A percentile compares a stretch with the other conserved stretches of the same genome.
These are phyloP conservation scores for Boletus rufocinnamomeus DNA, from an alignment of 768 basidiomycete species.

Conservation along the genomic window DNA sequence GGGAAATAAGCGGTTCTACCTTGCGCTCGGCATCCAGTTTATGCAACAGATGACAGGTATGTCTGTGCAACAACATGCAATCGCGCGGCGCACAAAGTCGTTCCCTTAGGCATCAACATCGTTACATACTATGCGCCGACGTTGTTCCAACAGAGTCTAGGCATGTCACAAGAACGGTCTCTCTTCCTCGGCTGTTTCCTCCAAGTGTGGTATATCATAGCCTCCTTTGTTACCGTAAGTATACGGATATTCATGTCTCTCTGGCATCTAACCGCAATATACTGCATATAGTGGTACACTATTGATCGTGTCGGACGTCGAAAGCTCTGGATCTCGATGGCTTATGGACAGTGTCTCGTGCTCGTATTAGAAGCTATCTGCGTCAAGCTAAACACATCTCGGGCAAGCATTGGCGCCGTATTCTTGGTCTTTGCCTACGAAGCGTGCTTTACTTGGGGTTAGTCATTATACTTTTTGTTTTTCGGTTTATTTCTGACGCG, in stretches of 20 bases:
- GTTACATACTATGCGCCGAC: background rate
- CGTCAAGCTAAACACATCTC: background rate
- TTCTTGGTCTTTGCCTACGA: background rate
- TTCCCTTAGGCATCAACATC: background rate
- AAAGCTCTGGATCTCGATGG: slow-evolving; percentile 1
- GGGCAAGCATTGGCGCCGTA: background rate
- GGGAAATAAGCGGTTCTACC: background rate
- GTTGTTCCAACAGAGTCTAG: background rate
- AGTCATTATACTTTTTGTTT: background rate
- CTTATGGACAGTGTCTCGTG: background rate
- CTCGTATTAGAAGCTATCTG: background rate
- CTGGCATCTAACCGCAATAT: background rate
- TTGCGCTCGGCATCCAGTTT: background rate
- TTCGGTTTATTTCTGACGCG: background rate
- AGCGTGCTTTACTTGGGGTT: background rate
- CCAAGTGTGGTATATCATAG: background rate
- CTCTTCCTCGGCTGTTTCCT: background rate
- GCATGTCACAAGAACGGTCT: background rate
- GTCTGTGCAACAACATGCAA: background rate
- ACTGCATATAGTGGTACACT: background rate
- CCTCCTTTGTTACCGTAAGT: background rate
- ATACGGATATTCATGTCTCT: too few relatives aligned
- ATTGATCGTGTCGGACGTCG: background rate
- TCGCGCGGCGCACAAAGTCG: too few relatives aligned
- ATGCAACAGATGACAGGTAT: background rate